phyloP scores from a whole-genome alignment of 176 grass and related monocot genomes.

The Oryza coarctata region DNA sequence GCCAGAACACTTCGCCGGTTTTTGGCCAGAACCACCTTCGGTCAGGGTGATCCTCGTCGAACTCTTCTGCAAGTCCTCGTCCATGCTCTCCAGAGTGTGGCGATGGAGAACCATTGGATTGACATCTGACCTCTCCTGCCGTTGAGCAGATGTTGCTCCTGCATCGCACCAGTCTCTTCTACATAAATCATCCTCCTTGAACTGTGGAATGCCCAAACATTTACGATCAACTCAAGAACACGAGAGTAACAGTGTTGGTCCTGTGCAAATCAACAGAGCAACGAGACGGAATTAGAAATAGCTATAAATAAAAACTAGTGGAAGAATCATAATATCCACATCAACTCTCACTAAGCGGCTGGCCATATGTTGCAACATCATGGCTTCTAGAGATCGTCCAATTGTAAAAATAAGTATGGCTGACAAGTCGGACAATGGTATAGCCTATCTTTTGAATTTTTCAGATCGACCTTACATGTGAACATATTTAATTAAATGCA shows the following conservation, averaged over 20 bases:
- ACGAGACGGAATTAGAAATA: not conserved
- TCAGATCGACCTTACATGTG: not conserved
- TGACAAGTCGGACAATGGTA: not conserved
- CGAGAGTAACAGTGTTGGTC: constrained; percentile 91
- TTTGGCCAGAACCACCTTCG: constrained; percentile 85
- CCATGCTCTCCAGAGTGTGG: constrained; percentile 86
- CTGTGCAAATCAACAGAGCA: constrained; percentile 51
- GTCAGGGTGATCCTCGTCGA: constrained; percentile 53
- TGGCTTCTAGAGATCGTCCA: not conserved
- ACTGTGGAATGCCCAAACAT: constrained; percentile 95
- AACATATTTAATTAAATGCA: constrained; percentile 1
- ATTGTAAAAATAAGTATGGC: not conserved
- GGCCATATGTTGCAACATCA: not conserved
- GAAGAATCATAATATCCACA: not conserved
- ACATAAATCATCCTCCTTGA: constrained; percentile 82
- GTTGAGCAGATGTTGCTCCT: constrained; percentile 72
- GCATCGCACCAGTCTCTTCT: constrained; percentile 78
- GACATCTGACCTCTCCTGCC: constrained; percentile 71
- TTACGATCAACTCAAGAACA: constrained; percentile 77
- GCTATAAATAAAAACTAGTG: constrained; percentile 7
- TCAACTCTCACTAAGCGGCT: not conserved
- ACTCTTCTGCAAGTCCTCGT: constrained; percentile 96
- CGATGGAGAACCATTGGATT: constrained; percentile 69
- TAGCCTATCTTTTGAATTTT: not conserved
- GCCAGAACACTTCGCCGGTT: constrained; percentile 90